Percentiles rank a stretch among this genome's conserved stretches.
Conservation (phyloP, 2,329 filamentous ascomycete species). For the Aspergillus versicolor region DNA sequence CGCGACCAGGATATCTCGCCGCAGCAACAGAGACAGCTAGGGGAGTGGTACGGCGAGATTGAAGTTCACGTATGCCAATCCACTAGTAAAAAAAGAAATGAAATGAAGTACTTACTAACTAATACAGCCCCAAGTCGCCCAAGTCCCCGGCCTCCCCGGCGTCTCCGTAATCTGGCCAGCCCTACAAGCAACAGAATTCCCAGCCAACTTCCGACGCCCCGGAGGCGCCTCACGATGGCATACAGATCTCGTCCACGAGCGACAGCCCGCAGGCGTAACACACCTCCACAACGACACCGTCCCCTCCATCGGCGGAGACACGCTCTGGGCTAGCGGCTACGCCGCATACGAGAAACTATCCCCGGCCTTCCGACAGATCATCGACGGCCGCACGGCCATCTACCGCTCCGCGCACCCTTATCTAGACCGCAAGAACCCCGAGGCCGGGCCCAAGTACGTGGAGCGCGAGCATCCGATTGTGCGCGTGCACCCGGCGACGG, state of each 20-base stretch:
- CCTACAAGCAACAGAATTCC: constrained; percentile 60
- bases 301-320: constrained; percentile 66
- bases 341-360: constrained; percentile 72
- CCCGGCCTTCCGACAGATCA: constrained; percentile 67
- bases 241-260: constrained; percentile 69
- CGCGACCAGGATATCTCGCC: constrained; percentile 61
- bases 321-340: constrained; percentile 71
- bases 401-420: constrained; percentile 67
- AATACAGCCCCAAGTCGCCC: constrained; percentile 64
- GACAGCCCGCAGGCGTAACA: constrained; percentile 68
- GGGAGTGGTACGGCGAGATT: constrained; percentile 63
- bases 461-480: constrained; percentile 69
- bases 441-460: constrained; percentile 63
- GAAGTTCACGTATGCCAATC: constrained; percentile 66
- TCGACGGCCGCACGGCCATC: constrained; percentile 65
- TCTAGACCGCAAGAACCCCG: constrained; percentile 62
- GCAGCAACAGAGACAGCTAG: constrained; percentile 63
- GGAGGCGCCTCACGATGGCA: constrained; percentile 70
- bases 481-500: constrained; percentile 68
- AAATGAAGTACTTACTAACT: background rate
- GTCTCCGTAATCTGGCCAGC: constrained; percentile 70
- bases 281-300: constrained; percentile 70
- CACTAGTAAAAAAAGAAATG: too few species aligned
- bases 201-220: constrained; percentile 64
- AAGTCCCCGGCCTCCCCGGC: constrained; percentile 66